phyloP scores from a whole-genome alignment of 2,329 filamentous ascomycete species.

The Sporothrix euskadiensis region DNA sequence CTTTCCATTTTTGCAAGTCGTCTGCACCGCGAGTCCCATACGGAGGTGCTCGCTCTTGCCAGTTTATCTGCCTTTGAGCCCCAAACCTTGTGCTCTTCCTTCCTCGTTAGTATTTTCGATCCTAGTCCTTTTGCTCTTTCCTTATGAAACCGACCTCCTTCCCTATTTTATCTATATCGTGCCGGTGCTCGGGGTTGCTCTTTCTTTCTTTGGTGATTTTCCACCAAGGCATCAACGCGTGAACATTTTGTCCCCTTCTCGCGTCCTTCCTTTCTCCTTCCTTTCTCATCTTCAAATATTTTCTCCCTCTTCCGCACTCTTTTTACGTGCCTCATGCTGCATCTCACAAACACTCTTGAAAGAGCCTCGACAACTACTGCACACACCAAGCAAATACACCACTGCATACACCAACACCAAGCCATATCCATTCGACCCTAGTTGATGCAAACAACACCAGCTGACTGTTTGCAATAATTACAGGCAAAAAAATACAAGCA shows the following conservation, averaged over 20 bases:
- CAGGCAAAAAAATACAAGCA: no score
- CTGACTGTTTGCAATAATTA: neutral
- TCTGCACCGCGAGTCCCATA: neutral
- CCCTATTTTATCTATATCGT: neutral
- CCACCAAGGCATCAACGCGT: neutral
- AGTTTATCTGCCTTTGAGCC: neutral
- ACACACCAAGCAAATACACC: no score
- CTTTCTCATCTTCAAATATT: neutral
- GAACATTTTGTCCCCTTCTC: neutral
- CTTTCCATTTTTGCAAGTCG: neutral
- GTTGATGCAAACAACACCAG: neutral
- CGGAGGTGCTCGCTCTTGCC: neutral
- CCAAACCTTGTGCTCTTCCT: neutral
- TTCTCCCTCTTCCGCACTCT: neutral
- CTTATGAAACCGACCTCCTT: neutral
- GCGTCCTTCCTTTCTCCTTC: neutral
- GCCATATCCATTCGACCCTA: neutral
- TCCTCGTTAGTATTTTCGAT: neutral
- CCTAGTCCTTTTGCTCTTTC: neutral
- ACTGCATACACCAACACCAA: neutral
- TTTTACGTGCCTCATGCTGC: neutral
- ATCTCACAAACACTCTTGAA: neutral
- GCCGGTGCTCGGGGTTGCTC: neutral
- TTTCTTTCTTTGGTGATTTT: conserved; percentile 12
- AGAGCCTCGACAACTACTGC: neutral